These are phyloP conservation scores for Chenopodium formosanum DNA, from an alignment of 148 eudicot genomes.

Conservation along the genomic window DNA sequence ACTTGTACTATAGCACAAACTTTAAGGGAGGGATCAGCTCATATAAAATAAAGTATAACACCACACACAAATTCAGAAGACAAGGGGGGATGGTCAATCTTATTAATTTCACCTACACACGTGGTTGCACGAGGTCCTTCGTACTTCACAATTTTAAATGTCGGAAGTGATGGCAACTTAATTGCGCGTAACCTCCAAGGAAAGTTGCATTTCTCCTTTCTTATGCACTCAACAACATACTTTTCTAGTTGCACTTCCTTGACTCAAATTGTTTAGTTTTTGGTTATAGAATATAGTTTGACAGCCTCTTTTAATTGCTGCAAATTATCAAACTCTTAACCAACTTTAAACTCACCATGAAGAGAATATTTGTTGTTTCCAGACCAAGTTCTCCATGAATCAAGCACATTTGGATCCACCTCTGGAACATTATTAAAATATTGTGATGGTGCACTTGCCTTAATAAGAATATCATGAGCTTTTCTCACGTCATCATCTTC, in stretches of 20 bases:
- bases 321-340: too few relatives aligned
- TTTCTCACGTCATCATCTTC: too few relatives aligned
- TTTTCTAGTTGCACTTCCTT: not conserved
- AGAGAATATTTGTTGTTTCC: too few relatives aligned
- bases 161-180: not conserved
- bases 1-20: not conserved
- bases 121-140: not conserved
- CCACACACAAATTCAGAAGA: not conserved
- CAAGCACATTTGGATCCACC: too few relatives aligned
- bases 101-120: not conserved
- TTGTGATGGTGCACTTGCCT: too few relatives aligned
- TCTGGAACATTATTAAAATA: too few relatives aligned
- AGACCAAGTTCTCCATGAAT: too few relatives aligned
- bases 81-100: not conserved
- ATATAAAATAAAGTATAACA: not conserved
- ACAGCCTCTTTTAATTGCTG: too few relatives aligned
- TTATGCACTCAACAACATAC: not conserved
- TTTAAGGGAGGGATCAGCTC: slow-evolving; percentile 7
- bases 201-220: not conserved
- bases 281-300: too few relatives aligned
- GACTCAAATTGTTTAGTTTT: not conserved
- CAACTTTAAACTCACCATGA: too few relatives aligned
- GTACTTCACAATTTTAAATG: not conserved
- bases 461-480: too few relatives aligned
- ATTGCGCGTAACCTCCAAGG: not conserved